Percentiles rank a stretch among this genome's conserved stretches.
phyloP scores from a whole-genome alignment of 2,329 filamentous ascomycete genomes.

The Aspergillus vadensis region DNA sequence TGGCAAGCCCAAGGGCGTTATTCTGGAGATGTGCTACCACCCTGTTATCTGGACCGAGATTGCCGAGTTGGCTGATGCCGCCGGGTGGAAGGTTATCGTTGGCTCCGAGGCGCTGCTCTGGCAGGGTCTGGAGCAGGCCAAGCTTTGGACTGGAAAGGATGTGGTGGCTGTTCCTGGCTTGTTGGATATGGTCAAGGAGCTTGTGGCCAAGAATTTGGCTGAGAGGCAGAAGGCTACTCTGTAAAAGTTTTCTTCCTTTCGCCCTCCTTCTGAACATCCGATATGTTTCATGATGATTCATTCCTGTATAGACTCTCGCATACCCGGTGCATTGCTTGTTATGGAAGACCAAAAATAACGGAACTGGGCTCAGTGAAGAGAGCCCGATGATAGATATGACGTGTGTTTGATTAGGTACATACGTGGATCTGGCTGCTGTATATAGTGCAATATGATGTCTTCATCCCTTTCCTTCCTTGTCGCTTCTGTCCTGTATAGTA shows the following conservation, averaged over 20 bases:
- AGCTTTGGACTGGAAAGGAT: constrained; percentile 64
- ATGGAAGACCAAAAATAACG: constrained; percentile 13
- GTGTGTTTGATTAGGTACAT: not conserved
- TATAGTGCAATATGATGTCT: not conserved
- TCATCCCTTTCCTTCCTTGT: too few relatives aligned
- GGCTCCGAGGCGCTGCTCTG: constrained; percentile 77
- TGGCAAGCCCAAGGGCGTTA: constrained; percentile 59
- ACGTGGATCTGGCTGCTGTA: not conserved
- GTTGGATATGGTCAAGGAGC: constrained; percentile 59
- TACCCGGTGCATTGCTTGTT: constrained; percentile 26
- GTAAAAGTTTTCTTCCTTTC: constrained; percentile 20
- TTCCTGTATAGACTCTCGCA: constrained; percentile 24
- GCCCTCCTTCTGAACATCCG: constrained; percentile 1
- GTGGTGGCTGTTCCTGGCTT: constrained; percentile 58
- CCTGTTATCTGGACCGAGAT: constrained; percentile 69
- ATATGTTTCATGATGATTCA: constrained; percentile 19
- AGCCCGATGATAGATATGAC: not conserved
- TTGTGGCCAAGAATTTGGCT: constrained; percentile 52
- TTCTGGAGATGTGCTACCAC: constrained; percentile 85
- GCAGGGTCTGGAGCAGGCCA: constrained; percentile 70
- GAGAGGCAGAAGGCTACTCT: constrained; percentile 36
- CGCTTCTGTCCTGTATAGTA: not conserved
- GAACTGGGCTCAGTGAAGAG: not conserved
- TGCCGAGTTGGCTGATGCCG: constrained; percentile 59
- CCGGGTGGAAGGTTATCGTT: constrained; percentile 72